Base-by-base conservation (phyloP, 2,329 filamentous ascomycete genomes). In the Claviceps africana region DNA sequence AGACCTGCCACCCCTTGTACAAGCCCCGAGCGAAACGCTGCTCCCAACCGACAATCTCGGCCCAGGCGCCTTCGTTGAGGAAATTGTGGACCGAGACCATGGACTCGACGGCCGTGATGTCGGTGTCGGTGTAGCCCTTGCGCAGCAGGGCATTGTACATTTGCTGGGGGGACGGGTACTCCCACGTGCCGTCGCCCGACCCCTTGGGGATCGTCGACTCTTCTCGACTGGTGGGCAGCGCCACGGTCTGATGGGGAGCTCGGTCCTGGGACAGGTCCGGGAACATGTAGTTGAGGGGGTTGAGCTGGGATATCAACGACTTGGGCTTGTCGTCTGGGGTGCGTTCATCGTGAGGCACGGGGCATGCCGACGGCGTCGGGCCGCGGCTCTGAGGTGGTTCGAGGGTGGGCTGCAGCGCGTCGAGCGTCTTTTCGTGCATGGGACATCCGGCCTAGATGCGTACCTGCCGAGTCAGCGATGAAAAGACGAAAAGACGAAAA, bases 81-180 rank as follows among this genome's bases (percentile, higher is more conserved):
- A 96, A 97, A 70, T 98, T 98, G 74, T 98, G 93, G 11, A 97
- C 88, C 0, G 88, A 86, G 6, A 98, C 93, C 93, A 98, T 98
- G 63, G 85, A 83, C 69, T 96, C 90, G 15, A 98, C 90, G 3
- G 90, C 89, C 21, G 91, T 93, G 51, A 88, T 80, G 52, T 95
- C 90, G 0, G 93, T 97, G 65, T 97, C 90, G 0, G 86, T 89
- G 69, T 96, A 93, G 54, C 93, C 93, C 70, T 98, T 98, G 57
- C 93, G 85, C 56, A 97, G 73, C 70, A 98, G 85, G 8, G 93
- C 93, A 64, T 98, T 97, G 76, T 97, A 98, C 93, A 98, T 98
- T 70, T 98, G 93, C 72, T 98, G 93, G 0, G 93, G 91, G 0
- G 89, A 96, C 0, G 93, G 93, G 65, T 98, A 98, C 69, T 97